Conservation (phyloP, 208 protist genomes). For the Crithidia sp. region DNA sequence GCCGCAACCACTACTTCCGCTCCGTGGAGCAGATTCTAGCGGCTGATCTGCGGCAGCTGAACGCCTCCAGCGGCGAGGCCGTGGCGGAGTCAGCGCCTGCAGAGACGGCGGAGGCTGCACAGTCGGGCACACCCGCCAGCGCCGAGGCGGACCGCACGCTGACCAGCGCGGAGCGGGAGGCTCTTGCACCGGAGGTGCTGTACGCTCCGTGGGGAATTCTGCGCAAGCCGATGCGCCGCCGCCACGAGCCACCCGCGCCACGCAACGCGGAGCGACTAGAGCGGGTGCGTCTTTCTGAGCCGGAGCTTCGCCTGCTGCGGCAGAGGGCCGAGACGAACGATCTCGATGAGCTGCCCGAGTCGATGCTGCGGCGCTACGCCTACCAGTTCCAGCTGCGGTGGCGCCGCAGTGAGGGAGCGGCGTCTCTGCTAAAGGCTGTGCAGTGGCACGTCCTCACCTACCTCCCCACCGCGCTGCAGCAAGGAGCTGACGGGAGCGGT, state of each 20-base stretch:
- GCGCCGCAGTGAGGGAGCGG: conserved; percentile 59
- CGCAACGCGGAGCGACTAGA: conserved; percentile 64
- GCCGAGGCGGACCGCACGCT: conserved; percentile 49
- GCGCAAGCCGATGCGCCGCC: conserved; percentile 62
- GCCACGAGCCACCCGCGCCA: conserved; percentile 10
- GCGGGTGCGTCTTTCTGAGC: conserved; percentile 58
- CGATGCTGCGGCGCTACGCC: conserved; percentile 84
- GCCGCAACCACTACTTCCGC: conserved; percentile 86
- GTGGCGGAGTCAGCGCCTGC: neutral
- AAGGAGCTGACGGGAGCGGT: conserved; percentile 3
- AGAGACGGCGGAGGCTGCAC: neutral
- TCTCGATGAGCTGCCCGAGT: conserved; percentile 85
- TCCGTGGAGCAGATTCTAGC: conserved; percentile 82
- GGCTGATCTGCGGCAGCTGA: conserved; percentile 65
- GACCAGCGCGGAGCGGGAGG: conserved; percentile 44
- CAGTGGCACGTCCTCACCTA: conserved; percentile 87
- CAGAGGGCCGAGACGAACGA: conserved; percentile 64
- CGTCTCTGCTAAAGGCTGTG: conserved; percentile 79
- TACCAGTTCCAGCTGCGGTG: conserved; percentile 85
- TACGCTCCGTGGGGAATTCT: conserved; percentile 88
- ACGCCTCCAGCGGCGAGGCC: conserved; percentile 10
- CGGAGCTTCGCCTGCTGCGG: conserved; percentile 72
- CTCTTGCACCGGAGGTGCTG: conserved; percentile 65
- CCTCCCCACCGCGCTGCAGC: conserved; percentile 36
- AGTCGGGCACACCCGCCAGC: neutral